Base-by-base conservation (phyloP, 495 filamentous ascomycete genomes). In the Penicillium turbatum region DNA sequence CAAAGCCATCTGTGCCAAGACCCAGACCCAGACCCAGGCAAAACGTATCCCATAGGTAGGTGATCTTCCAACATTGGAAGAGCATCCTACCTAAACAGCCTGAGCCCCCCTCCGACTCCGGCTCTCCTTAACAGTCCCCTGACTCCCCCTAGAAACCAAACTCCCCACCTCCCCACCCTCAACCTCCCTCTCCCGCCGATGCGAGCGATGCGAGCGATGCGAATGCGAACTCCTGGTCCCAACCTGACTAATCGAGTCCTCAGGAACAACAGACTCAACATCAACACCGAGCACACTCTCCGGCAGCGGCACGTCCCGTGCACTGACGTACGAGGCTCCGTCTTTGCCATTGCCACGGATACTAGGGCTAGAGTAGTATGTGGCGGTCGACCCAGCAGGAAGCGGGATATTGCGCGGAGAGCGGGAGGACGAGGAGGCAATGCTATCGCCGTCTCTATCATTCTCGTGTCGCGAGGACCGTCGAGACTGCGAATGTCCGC, bases 121-220 rank as follows among this genome's bases (percentile, higher is more conserved):
- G 26, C 56, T 46, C 47, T 54, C 70, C 60, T 72, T 75, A 7
- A 66, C 53, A 42, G 73, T 77, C 21, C 64, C 61, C 52, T 72
- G 70, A 19, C 70, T 73, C 26, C 63, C 56, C 48, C 43, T 64
- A 17, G 74, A 81, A 2, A 85, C 76, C 60, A 83, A 82, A 61
- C 84, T 79, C 30, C 87, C 67, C 5, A 67, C 66, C 9, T 74
- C 68, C 12, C 74, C 73, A 44, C 37, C 40, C n/a, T n/a, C n/a
- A n/a, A n/a, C n/a, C n/a, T n/a, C n/a, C 36, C 39, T 56, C 27
- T 55, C 59, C 53, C 59, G 57, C 16, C 59, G 66, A 40, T 65
- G 62, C 16, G 73, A 72, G 43, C 49, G 49, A 48, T 62, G 52
- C 19, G 64, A 65, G 10, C 49, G 49, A 7, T 51, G 49, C 15